Evolutionary conservation across 2,329 filamentous ascomycete species (phyloP), one percentile per base, ranked within the genome.

Genomic region (Pyrenophora teres): DNA sequence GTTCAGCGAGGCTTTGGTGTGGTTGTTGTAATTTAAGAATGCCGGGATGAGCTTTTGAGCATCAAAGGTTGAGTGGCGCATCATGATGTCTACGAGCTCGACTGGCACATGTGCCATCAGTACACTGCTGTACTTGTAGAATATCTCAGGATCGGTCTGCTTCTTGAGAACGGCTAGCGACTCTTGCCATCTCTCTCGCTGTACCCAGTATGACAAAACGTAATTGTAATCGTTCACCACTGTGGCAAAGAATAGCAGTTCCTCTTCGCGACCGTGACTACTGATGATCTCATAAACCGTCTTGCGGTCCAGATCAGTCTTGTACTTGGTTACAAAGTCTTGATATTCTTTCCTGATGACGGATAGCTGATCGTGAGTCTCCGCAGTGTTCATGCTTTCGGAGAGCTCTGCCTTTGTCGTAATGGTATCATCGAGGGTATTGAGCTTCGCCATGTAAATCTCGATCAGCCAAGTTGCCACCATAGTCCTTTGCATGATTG

Each of bases 101-200:
- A 87, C 83, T 0, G 93, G 86, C 3, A 87, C 87, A 69, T 97
- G 90, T 13, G 87, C 88, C 88, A 99, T 96, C 40, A 99, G 82
- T n/a, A 97, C 92, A 66, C 88, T 96, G 78, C 91, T 94, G 73
- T 97, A 97, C 57, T 90, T 88, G 78, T 97, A 97, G 76, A 97
- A 99, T 39, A 96, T 90, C 43, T 96, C 91, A 0, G 90, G 85
- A 43, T 96, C 89, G 4, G 87, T 96, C 75, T 99, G 94, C 73
- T 89, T 92, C 77, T 97, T 96, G 45, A 99, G 80, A 35, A 97
- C 92, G 48, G 85, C 84, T 60, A 99, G 79, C 2, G 92, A 91
- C 64, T 97, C 92, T 4, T 79, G 77, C 94, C 94, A 99, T 63
- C 90, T 85, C 75, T 97, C 94, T 53, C 93, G 84, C 74, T 97